Evolutionary conservation across 2,329 filamentous ascomycete species (phyloP).

Genomic region (Ophiostoma montium): DNA sequence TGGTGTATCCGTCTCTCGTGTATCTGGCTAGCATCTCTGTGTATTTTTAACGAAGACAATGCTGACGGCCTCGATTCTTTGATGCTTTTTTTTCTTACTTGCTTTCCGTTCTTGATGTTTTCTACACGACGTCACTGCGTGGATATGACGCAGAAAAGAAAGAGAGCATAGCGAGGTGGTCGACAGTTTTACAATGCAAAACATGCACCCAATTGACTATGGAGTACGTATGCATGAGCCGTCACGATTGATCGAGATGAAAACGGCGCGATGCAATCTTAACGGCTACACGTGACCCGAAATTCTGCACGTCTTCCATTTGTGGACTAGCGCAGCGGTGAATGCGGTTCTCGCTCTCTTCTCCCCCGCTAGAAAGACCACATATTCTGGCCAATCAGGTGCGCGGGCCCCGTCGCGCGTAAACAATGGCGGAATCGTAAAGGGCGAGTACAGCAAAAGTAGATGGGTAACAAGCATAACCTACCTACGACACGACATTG

Average conservation of each 20-base stretch:
- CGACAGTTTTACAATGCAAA: no score
- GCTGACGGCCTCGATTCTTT: no score
- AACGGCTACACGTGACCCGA: neutral
- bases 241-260: neutral
- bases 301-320: neutral
- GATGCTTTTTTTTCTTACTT: no score
- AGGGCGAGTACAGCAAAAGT: neutral
- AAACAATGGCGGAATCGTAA: neutral
- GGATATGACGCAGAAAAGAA: no score
- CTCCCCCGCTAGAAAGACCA: neutral
- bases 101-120: no score
- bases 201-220: no score
- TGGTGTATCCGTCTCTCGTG: neutral
- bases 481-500: neutral
- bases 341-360: neutral
- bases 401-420: neutral
- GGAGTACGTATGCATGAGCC: no score
- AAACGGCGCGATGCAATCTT: neutral
- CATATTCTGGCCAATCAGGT: neutral
- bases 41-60: no score
- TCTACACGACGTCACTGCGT: no score
- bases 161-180: no score
- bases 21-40: no score
- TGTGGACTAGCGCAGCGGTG: neutral
- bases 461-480: neutral